These are phyloP conservation scores for Biancaea sappan DNA, from an alignment of 306 rosid species.

Conservation along the genomic window DNA sequence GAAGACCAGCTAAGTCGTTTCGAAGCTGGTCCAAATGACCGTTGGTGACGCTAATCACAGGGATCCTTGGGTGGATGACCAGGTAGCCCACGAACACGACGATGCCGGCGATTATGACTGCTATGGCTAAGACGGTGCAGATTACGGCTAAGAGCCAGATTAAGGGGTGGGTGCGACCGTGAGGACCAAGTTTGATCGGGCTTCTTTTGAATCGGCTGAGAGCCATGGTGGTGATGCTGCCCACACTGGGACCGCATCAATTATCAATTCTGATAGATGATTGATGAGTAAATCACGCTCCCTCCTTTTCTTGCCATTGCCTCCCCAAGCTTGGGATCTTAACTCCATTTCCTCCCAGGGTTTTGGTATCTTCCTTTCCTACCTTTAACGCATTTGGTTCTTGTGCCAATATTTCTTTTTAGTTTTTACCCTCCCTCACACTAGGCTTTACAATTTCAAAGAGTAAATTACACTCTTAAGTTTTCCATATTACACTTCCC, in stretches of 20 bases:
- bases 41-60: conserved; percentile 49
- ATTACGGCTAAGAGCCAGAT: conserved; percentile 64
- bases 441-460: no score
- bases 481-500: no score
- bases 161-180: conserved; percentile 54
- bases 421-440: no score
- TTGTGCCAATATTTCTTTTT: no score
- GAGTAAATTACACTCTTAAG: no score
- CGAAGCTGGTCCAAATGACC: conserved; percentile 58
- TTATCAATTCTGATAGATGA: background rate
- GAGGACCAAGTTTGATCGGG: background rate
- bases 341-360: conserved; percentile 49
- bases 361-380: conserved; percentile 86
- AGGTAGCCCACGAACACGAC: conserved; percentile 60
- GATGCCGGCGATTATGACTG: conserved; percentile 57
- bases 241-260: conserved; percentile 38
- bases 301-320: background rate
- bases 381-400: conserved; percentile 46
- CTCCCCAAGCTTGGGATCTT: conserved; percentile 34
- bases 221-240: conserved; percentile 14
- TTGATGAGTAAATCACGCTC: background rate
- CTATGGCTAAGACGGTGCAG: conserved; percentile 61
- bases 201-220: background rate
- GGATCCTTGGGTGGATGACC: conserved; percentile 71
- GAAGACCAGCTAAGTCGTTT: conserved; percentile 52